These are phyloP conservation scores for Fimicolochytrium jonesii DNA, from an alignment of 192 early-diverging fungal species.

Conservation along the genomic window DNA sequence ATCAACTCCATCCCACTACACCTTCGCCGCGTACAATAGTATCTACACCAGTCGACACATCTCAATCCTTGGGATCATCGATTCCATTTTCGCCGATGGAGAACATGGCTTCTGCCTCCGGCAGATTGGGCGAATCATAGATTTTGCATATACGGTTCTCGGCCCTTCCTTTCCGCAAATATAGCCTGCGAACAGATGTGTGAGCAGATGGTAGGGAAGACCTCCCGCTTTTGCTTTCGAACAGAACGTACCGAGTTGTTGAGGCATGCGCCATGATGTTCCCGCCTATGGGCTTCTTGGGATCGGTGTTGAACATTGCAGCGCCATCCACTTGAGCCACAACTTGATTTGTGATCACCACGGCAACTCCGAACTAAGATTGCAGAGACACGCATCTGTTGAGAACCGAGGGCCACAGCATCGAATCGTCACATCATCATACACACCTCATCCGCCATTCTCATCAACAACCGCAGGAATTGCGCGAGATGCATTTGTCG, in stretches of 20 bases:
- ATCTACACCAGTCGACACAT: no score
- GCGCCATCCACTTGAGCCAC: constrained; percentile 90
- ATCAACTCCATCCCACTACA: no score
- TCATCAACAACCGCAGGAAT: constrained; percentile 77
- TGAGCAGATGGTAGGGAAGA: not conserved
- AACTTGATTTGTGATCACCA: constrained; percentile 97
- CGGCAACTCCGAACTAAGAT: constrained; percentile 84
- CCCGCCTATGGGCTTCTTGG: constrained; percentile 96
- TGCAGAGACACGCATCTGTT: no score
- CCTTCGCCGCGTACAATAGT: no score
- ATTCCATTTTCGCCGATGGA: constrained; percentile 87
- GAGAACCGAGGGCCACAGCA: no score
- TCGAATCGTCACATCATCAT: no score
- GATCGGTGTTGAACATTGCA: constrained; percentile 83
- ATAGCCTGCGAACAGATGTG: constrained; percentile 53
- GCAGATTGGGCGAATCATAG: constrained; percentile 92
- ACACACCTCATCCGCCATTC: constrained; percentile 85
- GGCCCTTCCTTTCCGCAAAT: constrained; percentile 83
- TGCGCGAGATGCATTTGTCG: constrained; percentile 91
- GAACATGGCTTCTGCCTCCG: constrained; percentile 90
- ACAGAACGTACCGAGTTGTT: constrained; percentile 71
- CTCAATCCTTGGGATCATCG: constrained; percentile 75
- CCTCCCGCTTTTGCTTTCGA: no score
- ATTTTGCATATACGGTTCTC: constrained; percentile 94
- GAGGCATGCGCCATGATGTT: constrained; percentile 99